Percentiles rank a stretch among this genome's conserved stretches.
Conservation (phyloP, 495 filamentous ascomycete genomes). For the Annulohypoxylon nitens region DNA sequence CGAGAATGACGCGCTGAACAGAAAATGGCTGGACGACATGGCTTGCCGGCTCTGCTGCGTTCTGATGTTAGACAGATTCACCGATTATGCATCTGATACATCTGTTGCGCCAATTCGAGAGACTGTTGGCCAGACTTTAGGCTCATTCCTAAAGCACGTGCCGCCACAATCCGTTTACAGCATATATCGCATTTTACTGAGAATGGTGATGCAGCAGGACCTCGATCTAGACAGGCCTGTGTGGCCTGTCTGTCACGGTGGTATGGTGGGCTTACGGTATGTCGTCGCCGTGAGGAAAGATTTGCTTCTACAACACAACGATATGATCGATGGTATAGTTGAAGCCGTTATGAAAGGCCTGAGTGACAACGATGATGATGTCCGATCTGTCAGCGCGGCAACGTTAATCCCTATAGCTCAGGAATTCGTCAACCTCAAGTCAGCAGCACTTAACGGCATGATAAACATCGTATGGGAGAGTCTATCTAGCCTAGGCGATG, state of each 20-base stretch:
- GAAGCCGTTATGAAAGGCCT: conserved; percentile 94
- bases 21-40: conserved; percentile 89
- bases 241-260: conserved; percentile 97
- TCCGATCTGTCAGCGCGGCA: conserved; percentile 95
- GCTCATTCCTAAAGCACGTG: conserved; percentile 86
- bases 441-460: conserved; percentile 77
- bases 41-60: conserved; percentile 93
- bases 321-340: conserved; percentile 93
- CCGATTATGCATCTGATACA: conserved; percentile 96
- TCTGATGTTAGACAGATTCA: conserved; percentile 96
- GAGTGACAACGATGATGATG: conserved; percentile 91
- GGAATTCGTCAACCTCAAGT: conserved; percentile 88
- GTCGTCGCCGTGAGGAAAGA: conserved; percentile 95
- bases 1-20: conserved; percentile 84
- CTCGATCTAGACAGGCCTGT: conserved; percentile 75
- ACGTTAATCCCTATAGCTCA: conserved; percentile 95
- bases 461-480: conserved; percentile 98
- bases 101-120: conserved; percentile 96
- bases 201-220: conserved; percentile 92
- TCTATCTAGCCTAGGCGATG: conserved; percentile 93
- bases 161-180: conserved; percentile 78
- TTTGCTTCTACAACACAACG: conserved; percentile 81
- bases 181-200: conserved; percentile 83
- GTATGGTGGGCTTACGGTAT: conserved; percentile 96
- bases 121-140: conserved; percentile 95